Percentiles rank a stretch among this genome's conserved stretches.
Evolutionary conservation across 2,329 filamentous ascomycete species (phyloP).

Genomic region (Hymenoscyphus fraxineus): DNA sequence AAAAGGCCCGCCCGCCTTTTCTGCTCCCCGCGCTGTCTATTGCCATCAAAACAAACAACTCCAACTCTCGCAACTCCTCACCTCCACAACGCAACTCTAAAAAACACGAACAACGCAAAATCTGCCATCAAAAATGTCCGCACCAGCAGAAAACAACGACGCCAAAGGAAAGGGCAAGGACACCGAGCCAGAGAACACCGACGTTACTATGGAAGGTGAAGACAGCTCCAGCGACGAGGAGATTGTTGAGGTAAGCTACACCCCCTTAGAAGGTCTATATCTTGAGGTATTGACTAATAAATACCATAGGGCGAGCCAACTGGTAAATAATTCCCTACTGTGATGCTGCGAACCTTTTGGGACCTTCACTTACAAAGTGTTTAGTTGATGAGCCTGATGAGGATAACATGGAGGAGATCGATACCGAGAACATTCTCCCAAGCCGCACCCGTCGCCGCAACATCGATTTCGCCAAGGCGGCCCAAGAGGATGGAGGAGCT

Average conservation of each 20-base stretch:
- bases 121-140: conserved; percentile 40
- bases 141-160: conserved; percentile 45
- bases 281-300: conserved; percentile 14
- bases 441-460: conserved; percentile 84
- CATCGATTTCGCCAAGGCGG: conserved; percentile 92
- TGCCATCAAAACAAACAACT: conserved; percentile 3
- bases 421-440: conserved; percentile 79
- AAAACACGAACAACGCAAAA: neutral
- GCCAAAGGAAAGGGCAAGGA: conserved; percentile 90
- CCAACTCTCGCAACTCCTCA: neutral
- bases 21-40: neutral
- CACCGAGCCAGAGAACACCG: conserved; percentile 45
- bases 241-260: conserved; percentile 52
- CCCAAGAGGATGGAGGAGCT: conserved; percentile 69
- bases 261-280: conserved; percentile 9
- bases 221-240: conserved; percentile 67
- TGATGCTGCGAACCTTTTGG: conserved; percentile 16
- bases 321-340: conserved; percentile 25
- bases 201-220: conserved; percentile 70
- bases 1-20: conserved; percentile 1
- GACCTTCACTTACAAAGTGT: conserved; percentile 22
- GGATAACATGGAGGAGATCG: conserved; percentile 86
- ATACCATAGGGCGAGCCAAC: conserved; percentile 21
- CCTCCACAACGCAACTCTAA: neutral
- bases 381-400: conserved; percentile 69